Evolutionary conservation across 805 yeast species (phyloP), one percentile per base, ranked within the genome.

Genomic region (Pichia eremophila): DNA sequence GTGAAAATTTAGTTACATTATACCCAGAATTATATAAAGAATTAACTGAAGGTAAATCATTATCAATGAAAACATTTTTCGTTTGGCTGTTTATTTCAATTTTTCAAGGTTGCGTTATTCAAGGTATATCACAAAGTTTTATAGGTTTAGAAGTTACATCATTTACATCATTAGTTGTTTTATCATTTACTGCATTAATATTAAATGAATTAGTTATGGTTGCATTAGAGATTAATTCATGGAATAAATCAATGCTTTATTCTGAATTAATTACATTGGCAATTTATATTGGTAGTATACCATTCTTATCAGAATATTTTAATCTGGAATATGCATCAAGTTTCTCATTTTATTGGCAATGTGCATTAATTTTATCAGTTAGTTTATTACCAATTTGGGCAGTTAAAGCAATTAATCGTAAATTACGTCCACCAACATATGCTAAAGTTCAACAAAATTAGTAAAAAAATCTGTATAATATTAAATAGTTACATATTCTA

Each of bases 21-120:
- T 93, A 91, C 62, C 99, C 99, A 0, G 99, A 93, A 64, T 74
- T 93, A 40, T 93, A 93, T 69, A 85, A 85, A 57, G 99, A 93
- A 64, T 72, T 93, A 57, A 88, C 95, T 0, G 82, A 79, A 44
- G 98, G 98, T 4, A 79, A 79, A 55, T 84, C 96, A 18, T 71
- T 93, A 41, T 85, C 96, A 19, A 89, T 84, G 67, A 75, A 75
- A 51, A 89, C 95, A 0, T 93, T 95, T 60, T 86, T 88, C 59
- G 82, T 85, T 39, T 93, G 99, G 98, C 88, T 85, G 36, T 71
- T 79, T 4, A 81, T 91, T 2, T 88, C 97, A 1, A 65, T 90
- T n/a, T 93, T 80, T 61, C 99, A 95, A 67, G 99, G 99, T 12
- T 63, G 76, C 44, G 76, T 86, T 2, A 86, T 93, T 49, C 97